Base-by-base conservation (phyloP, 192 early-diverging fungal genomes). In the Martensiomyces pterosporus region DNA sequence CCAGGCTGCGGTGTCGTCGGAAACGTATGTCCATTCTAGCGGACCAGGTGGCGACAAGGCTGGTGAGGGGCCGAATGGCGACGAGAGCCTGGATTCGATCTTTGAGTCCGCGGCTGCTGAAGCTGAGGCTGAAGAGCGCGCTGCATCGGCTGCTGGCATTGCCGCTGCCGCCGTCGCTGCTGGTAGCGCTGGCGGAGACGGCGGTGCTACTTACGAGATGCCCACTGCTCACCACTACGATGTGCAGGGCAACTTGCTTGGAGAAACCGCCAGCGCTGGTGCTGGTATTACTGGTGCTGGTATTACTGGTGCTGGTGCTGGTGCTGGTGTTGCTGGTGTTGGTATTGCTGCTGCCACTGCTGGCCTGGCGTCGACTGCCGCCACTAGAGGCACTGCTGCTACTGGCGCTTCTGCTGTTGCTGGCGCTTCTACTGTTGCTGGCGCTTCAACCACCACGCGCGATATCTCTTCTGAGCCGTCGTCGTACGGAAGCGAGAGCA, bases 61-160 rank as follows among this genome's bases (percentile, higher is more conserved):
- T 34, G 29, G 29, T 9, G 39, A 47, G 24, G 16, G 21, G 15
- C 55, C 53, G 24, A 54, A 60, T 18, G 21, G 34, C 35, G 64
- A 65, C 62, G 69, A 73, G 19, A 73, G 69, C 47, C 55, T 73
- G 17, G 69, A 65, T 24, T 73, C 69, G 21, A 73, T 73, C 36
- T 73, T 73, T 17, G 57, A 73, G 55, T 73, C 69, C 29, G 63
- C 63, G 0, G 69, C 69, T 0, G 69, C 69, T 0, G 69, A 73
- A 32, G 69, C 66, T 10, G 66, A 69, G 24, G 66, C 69, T 3
- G 69, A 65, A 37, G 62, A 65, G 41, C 62, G 62, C 12, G 63
- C 69, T 2, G 43, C 51, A 16, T 65, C 69, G 1, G 55, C 53
- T 1, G 32, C 23, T 3, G 39, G 39, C 10, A 18, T 33, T 22